A percentile compares a stretch with the other conserved stretches of the same genome.
Evolutionary conservation across 306 rosid species (phyloP).

Genomic region (Elaeagnus macrophylla): DNA sequence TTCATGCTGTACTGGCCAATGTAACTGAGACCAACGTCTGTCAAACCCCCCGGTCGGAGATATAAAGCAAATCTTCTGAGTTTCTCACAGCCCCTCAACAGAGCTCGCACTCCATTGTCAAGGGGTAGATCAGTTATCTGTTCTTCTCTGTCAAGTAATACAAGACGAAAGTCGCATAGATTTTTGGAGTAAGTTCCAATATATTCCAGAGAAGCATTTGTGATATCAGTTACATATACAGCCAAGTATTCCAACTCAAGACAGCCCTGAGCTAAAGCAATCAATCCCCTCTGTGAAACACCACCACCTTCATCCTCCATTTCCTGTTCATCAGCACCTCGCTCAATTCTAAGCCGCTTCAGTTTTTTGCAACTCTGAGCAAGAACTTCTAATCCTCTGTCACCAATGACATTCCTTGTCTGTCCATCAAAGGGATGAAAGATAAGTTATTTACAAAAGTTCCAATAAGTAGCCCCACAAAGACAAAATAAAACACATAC

Average conservation of each 20-base stretch:
- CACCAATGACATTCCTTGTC: conserved; percentile 95
- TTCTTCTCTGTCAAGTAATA: conserved; percentile 70
- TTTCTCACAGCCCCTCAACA: conserved; percentile 72
- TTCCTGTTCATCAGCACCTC: conserved; percentile 86
- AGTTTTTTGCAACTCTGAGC: conserved; percentile 65
- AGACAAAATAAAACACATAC: neutral
- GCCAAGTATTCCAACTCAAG: conserved; percentile 80
- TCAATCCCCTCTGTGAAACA: conserved; percentile 94
- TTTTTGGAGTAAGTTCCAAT: conserved; percentile 68
- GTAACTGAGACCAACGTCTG: conserved; percentile 68
- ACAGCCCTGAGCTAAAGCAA: conserved; percentile 83
- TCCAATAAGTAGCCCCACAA: conserved; percentile 2
- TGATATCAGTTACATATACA: conserved; percentile 78
- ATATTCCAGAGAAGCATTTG: conserved; percentile 62
- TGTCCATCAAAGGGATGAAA: conserved; percentile 29
- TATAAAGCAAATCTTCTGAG: conserved; percentile 84
- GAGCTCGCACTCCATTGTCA: conserved; percentile 80
- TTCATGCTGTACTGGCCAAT: conserved; percentile 75
- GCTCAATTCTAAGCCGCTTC: conserved; percentile 77
- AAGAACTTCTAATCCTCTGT: conserved; percentile 87
- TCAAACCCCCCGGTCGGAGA: conserved; percentile 75
- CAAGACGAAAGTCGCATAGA: conserved; percentile 85
- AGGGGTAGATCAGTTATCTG: conserved; percentile 77
- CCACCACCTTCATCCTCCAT: conserved; percentile 85
- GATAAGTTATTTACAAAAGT: conserved; percentile 11